Conservation (phyloP, 2,329 filamentous ascomycete genomes). For the Venturia effusa region DNA sequence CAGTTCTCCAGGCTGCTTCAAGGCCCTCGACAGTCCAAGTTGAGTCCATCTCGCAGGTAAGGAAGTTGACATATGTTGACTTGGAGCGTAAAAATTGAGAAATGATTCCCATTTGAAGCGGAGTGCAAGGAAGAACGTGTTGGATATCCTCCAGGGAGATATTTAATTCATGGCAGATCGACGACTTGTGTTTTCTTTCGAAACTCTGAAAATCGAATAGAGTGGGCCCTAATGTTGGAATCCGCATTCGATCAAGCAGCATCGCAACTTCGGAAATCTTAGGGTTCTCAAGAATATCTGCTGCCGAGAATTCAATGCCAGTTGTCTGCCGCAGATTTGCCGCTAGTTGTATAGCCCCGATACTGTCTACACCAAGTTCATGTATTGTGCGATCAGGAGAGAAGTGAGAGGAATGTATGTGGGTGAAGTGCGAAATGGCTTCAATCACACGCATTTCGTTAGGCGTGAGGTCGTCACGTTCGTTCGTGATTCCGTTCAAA, state of each 20-base stretch:
- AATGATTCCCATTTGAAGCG: conserved; percentile 70
- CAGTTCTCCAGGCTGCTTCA: conserved; percentile 46
- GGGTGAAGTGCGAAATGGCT: conserved; percentile 43
- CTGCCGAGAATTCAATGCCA: conserved; percentile 50
- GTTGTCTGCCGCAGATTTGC: conserved; percentile 48
- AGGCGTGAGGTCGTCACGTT: background rate
- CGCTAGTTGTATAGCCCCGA: conserved; percentile 72
- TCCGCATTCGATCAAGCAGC: conserved; percentile 10
- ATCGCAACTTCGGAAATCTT: conserved; percentile 16
- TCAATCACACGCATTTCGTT: conserved; percentile 43
- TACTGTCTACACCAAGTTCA: conserved; percentile 81
- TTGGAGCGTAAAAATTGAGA: conserved; percentile 60
- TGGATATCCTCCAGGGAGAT: conserved; percentile 35
- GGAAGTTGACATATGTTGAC: conserved; percentile 63
- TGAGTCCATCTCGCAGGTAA: conserved; percentile 42
- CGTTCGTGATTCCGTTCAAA: background rate
- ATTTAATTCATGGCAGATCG: conserved; percentile 21
- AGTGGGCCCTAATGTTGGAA: background rate
- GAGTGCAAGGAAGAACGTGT: conserved; percentile 63
- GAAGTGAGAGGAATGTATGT: conserved; percentile 34
- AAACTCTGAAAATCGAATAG: conserved; percentile 42
- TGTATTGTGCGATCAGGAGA: conserved; percentile 61
- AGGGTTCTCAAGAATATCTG: conserved; percentile 58
- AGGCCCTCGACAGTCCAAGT: conserved; percentile 33
- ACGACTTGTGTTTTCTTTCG: conserved; percentile 30